Evolutionary conservation across 2,329 filamentous ascomycete genomes (phyloP).

Genomic region (Colletotrichum liaoningense): DNA sequence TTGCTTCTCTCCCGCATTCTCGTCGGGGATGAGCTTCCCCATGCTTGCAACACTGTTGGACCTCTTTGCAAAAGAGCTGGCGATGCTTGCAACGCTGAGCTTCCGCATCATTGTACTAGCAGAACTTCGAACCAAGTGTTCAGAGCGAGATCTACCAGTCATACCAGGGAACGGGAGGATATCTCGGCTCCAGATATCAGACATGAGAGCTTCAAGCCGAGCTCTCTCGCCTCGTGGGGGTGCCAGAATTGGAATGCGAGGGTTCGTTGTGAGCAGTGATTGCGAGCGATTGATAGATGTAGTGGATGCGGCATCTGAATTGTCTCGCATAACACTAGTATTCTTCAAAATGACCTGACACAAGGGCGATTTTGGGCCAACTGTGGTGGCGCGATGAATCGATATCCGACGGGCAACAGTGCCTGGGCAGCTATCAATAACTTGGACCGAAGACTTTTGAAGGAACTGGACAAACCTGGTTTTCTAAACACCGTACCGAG

Average conservation of each 20-base stretch:
- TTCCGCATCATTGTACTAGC: constrained; percentile 90
- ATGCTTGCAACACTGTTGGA: constrained; percentile 67
- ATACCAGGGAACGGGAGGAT: constrained; percentile 86
- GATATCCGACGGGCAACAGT: constrained; percentile 77
- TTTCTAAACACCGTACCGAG: constrained; percentile 82
- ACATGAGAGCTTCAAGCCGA: constrained; percentile 78
- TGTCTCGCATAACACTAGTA: constrained; percentile 75
- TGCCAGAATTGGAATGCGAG: constrained; percentile 75
- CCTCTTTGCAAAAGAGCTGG: constrained; percentile 79
- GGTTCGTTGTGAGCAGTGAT: constrained; percentile 76
- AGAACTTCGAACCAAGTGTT: constrained; percentile 81
- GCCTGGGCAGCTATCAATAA: constrained; percentile 50
- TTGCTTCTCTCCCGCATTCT: constrained; percentile 39
- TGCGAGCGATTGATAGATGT: constrained; percentile 80
- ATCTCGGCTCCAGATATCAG: constrained; percentile 87
- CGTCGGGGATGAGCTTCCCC: constrained; percentile 42
- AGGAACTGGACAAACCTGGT: constrained; percentile 60
- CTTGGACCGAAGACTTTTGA: neutral
- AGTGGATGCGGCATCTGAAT: constrained; percentile 52
- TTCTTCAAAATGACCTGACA: constrained; percentile 89
- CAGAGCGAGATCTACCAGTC: constrained; percentile 70
- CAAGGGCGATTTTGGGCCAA: constrained; percentile 74
- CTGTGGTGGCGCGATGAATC: constrained; percentile 81
- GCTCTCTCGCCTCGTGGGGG: constrained; percentile 81
- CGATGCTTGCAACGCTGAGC: constrained; percentile 84